Evolutionary conservation across 805 yeast species (phyloP).

Genomic region (Isabelozyma rhagii): DNA sequence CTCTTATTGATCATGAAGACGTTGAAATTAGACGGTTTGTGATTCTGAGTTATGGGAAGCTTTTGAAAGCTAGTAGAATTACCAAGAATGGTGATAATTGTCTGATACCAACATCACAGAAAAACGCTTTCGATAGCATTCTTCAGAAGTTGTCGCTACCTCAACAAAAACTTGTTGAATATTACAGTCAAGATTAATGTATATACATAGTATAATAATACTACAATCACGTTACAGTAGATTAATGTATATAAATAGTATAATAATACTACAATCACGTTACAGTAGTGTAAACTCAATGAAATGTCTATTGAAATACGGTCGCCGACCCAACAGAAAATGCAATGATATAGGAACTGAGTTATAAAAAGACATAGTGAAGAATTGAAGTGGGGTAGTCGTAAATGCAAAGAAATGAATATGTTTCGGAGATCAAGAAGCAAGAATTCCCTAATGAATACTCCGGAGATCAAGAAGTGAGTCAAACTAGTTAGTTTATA

Average conservation of each 20-base stretch:
- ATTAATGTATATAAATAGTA: background rate
- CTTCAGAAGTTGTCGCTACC: conserved; percentile 37
- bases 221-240: background rate
- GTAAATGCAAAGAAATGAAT: background rate
- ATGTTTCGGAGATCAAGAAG: background rate
- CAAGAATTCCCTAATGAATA: too few relatives aligned
- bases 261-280: background rate
- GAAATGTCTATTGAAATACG: background rate
- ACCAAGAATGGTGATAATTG: conserved; percentile 15
- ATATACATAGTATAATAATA: background rate
- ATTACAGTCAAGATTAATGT: conserved; percentile 28
- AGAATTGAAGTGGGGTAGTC: background rate
- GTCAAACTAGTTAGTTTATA: background rate
- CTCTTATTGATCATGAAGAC: conserved; percentile 23
- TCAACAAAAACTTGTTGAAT: conserved; percentile 46
- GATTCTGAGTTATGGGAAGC: conserved; percentile 36
- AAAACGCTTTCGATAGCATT: conserved; percentile 19
- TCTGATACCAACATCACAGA: conserved; percentile 4
- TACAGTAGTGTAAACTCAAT: background rate
- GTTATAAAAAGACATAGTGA: background rate
- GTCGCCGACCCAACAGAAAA: background rate
- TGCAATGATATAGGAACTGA: background rate
- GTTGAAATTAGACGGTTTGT: conserved; percentile 37
- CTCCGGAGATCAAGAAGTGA: background rate
- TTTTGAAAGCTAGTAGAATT: conserved; percentile 18